Evolutionary conservation across 2,329 filamentous ascomycete species (phyloP).

Genomic region (Bipolaris bicolor): DNA sequence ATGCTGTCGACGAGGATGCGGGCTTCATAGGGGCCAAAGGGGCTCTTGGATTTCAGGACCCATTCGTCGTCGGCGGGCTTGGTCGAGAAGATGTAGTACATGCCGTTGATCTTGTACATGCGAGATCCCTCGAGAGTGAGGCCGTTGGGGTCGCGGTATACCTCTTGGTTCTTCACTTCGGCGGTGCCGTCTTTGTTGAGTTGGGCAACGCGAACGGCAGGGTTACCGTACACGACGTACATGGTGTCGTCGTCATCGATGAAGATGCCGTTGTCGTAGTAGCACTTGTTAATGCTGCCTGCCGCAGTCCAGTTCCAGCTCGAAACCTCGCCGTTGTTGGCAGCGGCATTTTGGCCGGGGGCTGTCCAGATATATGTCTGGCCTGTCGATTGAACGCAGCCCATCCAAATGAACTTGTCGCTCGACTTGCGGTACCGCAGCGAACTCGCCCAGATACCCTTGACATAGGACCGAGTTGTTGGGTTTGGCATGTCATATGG

Average conservation of each 20-base stretch:
- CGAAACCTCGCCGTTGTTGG: slow-evolving; percentile 39
- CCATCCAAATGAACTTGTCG: slow-evolving; percentile 63
- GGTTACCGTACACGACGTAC: slow-evolving; percentile 63
- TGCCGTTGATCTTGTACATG: slow-evolving; percentile 64
- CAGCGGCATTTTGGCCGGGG: slow-evolving; percentile 47
- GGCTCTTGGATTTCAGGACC: slow-evolving; percentile 58
- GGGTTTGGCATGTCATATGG: slow-evolving; percentile 57
- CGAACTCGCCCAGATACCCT: slow-evolving; percentile 63
- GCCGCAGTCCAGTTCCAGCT: slow-evolving; percentile 51
- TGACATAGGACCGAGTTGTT: slow-evolving; percentile 54
- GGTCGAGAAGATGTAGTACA: slow-evolving; percentile 62
- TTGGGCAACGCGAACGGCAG: slow-evolving; percentile 58
- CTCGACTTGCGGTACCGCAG: slow-evolving; percentile 59
- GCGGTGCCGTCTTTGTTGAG: slow-evolving; percentile 57
- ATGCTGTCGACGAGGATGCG: slow-evolving; percentile 55
- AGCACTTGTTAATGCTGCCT: slow-evolving; percentile 54
- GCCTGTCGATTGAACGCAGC: slow-evolving; percentile 57
- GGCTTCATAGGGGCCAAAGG: slow-evolving; percentile 61
- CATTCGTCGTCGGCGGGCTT: slow-evolving; percentile 55
- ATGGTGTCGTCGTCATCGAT: slow-evolving; percentile 65
- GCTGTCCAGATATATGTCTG: slow-evolving; percentile 63
- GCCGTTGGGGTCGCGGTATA: slow-evolving; percentile 51
- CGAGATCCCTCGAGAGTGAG: slow-evolving; percentile 59
- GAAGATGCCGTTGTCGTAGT: slow-evolving; percentile 65
- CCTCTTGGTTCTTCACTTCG: slow-evolving; percentile 53